Base-by-base conservation (phyloP, 345 rosid genomes). In the Abelmoschus esculentus region DNA sequence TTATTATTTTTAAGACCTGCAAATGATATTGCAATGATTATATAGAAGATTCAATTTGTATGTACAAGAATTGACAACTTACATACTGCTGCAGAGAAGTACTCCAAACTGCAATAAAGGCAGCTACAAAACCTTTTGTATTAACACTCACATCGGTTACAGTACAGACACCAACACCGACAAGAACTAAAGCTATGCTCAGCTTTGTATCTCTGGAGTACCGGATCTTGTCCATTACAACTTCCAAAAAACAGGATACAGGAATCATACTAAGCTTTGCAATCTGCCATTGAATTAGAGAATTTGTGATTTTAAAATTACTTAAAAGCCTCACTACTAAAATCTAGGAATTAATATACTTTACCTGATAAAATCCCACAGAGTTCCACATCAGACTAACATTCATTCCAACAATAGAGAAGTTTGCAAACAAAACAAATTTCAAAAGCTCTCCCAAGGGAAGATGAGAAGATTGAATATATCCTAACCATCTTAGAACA, bases 311-410 rank as follows among this genome's bases (percentile, higher is more conserved):
- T 36, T 53, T 60, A 50, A 29, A 59, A 64, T 10, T 18, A 67
- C 3, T 44, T 53, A 58, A 34, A 6, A 34, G 6, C 12, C 36
- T 40, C 71, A 7, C 14, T 15, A 67, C 74, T 15, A 6, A 26
- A 53, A 50, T 40, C 22, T 8, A 72, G 61, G 40, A 50, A 19
- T 40, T 64, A 61, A 9, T 47, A 55, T 4, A 52, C 9, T 70
- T 64, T 58, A 57, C 61, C 61, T 57, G 61, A 57, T 57, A 57
- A 57, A 57, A 57, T 29, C 99, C 99, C 26, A 93, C 99, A 28
- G 97, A 93, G 81, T 93, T 93, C 97, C 96, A 93, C 99, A 93
- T 91, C 64, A 93, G 83, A 81, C 99, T 93, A 58, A 93, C 96
- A 60, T 93, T 93, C 99, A 93, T 93, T 78, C 99, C 99, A 81